Evolutionary conservation across 345 rosid genomes (phyloP).

Genomic region (rapeseed (Brassica napus)): Da-Ae NC_063452.1:6202501-6203000

Average conservation of each 20-base stretch:
- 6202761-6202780: constrained; percentile 63
- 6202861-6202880: constrained; percentile 47
- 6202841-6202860: constrained; percentile 24
- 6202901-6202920: constrained; percentile 52
- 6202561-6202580: constrained; percentile 26
- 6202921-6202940: constrained; percentile 6
- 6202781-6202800: constrained; percentile 53
- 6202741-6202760: constrained; percentile 52
- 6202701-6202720: constrained; percentile 57
- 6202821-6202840: constrained; percentile 37
- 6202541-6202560: neutral
- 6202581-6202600: constrained; percentile 13
- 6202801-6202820: constrained; percentile 44
- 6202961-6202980: neutral
- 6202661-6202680: constrained; percentile 72
- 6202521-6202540: neutral
- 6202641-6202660: constrained; percentile 32
- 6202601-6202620: constrained; percentile 16
- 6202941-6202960: constrained; percentile 7
- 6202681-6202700: constrained; percentile 57
- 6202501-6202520: neutral
- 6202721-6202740: constrained; percentile 59
- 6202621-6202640: constrained; percentile 1
- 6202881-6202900: constrained; percentile 54
- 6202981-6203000: constrained; percentile 42